These are phyloP conservation scores for Dacryopinax primogenitus DNA, from an alignment of 768 basidiomycete genomes.

Conservation along the genomic window DNA sequence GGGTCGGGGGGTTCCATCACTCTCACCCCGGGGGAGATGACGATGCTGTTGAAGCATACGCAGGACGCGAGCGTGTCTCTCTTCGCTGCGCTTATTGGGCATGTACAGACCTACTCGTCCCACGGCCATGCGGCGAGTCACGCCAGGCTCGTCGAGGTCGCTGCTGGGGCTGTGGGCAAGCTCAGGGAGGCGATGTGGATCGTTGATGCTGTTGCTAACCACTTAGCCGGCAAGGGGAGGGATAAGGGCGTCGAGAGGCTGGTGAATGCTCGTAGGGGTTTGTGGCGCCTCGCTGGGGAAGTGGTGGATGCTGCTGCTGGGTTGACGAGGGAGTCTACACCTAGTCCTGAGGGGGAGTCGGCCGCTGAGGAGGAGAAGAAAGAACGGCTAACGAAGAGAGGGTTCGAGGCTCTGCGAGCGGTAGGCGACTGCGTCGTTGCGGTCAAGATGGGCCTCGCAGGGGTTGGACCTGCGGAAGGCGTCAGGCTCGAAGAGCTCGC, in stretches of 20 bases:
- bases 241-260: conserved; percentile 44
- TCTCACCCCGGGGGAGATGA: conserved; percentile 55
- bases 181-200: conserved; percentile 83
- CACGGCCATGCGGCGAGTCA: conserved; percentile 85
- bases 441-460: conserved; percentile 65
- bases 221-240: conserved; percentile 46
- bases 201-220: conserved; percentile 74
- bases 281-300: conserved; percentile 75
- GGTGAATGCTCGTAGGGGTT: conserved; percentile 55
- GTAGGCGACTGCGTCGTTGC: conserved; percentile 80
- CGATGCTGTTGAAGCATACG: conserved; percentile 47
- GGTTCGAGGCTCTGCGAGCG: conserved; percentile 74
- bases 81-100: conserved; percentile 94
- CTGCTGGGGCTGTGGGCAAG: conserved; percentile 87
- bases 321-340: conserved; percentile 39
- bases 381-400: conserved; percentile 60
- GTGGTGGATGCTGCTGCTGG: conserved; percentile 78
- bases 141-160: conserved; percentile 85
- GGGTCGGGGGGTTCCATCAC: conserved; percentile 47
- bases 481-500: conserved; percentile 11
- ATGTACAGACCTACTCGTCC: conserved; percentile 85
- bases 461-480: conserved; percentile 36
- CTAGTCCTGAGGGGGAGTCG: conserved; percentile 31
- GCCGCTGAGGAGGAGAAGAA: conserved; percentile 70
- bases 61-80: conserved; percentile 87